These are phyloP conservation scores for Carallia brachiata DNA, from an alignment of 345 rosid species.

Conservation along the genomic window DNA sequence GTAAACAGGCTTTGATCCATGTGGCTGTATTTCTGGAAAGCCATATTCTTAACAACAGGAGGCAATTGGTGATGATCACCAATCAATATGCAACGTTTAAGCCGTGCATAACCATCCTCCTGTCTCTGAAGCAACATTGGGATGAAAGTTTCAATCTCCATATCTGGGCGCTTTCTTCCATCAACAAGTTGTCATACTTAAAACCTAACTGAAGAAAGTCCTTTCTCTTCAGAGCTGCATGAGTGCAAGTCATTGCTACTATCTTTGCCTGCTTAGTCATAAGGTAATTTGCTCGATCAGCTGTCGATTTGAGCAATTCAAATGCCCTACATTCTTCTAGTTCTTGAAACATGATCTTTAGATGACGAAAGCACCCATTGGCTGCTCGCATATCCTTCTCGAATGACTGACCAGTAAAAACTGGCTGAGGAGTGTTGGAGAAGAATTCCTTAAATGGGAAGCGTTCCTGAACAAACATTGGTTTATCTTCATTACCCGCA, in stretches of 20 bases:
- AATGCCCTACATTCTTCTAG: constrained; percentile 99
- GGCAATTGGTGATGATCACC: constrained; percentile 99
- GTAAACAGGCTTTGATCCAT: constrained; percentile 99
- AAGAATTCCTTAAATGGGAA: constrained; percentile 94
- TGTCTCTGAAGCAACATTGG: constrained; percentile 99
- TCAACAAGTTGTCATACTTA: constrained; percentile 92
- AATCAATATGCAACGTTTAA: constrained; percentile 93
- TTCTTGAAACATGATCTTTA: constrained; percentile 88
- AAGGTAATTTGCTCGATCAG: constrained; percentile 95
- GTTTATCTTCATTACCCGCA: constrained; percentile 73
- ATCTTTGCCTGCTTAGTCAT: constrained; percentile 99
- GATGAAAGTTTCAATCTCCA: constrained; percentile 98
- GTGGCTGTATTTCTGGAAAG: constrained; percentile 98
- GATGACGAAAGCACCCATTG: constrained; percentile 90
- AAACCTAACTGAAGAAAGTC: constrained; percentile 97
- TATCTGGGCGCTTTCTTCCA: constrained; percentile 99
- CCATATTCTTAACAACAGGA: constrained; percentile 99
- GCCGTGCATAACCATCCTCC: constrained; percentile 97
- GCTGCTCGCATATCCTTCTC: constrained; percentile 96
- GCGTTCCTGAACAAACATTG: constrained; percentile 69
- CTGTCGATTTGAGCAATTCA: constrained; percentile 98
- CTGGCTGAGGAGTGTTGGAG: constrained; percentile 71
- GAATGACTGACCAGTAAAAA: constrained; percentile 82
- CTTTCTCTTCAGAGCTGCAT: constrained; percentile 96
- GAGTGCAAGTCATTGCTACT: constrained; percentile 99